Conservation (phyloP, 257 asterid genomes). For the Avicennia marina region DNA sequence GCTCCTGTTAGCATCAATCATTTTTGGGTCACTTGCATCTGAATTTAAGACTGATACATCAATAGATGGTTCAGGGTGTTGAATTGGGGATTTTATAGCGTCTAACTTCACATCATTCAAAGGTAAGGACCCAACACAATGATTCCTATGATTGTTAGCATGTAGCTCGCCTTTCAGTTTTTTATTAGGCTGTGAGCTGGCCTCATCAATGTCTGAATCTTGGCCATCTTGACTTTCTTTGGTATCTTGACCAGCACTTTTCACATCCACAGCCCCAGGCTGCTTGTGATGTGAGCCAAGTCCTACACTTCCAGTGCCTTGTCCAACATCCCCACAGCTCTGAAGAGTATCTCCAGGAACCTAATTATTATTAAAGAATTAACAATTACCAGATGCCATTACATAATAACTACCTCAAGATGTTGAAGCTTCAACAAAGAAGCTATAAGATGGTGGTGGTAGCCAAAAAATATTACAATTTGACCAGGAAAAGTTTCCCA, state of each 20-base stretch:
- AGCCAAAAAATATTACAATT: neutral
- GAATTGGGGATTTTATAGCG: constrained; percentile 25
- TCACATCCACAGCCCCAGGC: constrained; percentile 29
- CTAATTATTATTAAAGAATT: constrained; percentile 30
- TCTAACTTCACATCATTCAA: constrained; percentile 31
- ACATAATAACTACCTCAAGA: neutral
- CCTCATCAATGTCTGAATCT: constrained; percentile 31
- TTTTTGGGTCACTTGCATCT: constrained; percentile 34
- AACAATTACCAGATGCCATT: constrained; percentile 10
- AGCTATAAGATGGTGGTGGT: neutral
- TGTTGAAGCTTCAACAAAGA: constrained; percentile 3
- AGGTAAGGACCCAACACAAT: constrained; percentile 24
- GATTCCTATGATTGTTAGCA: constrained; percentile 28
- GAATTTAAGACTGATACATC: constrained; percentile 26
- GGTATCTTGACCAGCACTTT: constrained; percentile 24
- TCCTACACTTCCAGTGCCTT: constrained; percentile 30
- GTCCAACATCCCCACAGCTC: constrained; percentile 29
- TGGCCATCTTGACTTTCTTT: constrained; percentile 30
- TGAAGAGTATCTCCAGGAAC: constrained; percentile 30
- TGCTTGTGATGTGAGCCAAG: constrained; percentile 33
- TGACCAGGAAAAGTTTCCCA: neutral
- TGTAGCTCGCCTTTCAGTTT: constrained; percentile 38
- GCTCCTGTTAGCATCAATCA: constrained; percentile 35
- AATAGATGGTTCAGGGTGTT: constrained; percentile 30
- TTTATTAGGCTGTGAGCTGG: constrained; percentile 41